Evolutionary conservation across 1,139 yeast species (phyloP).

Genomic region (Blastobotrys illinoisensis): DNA sequence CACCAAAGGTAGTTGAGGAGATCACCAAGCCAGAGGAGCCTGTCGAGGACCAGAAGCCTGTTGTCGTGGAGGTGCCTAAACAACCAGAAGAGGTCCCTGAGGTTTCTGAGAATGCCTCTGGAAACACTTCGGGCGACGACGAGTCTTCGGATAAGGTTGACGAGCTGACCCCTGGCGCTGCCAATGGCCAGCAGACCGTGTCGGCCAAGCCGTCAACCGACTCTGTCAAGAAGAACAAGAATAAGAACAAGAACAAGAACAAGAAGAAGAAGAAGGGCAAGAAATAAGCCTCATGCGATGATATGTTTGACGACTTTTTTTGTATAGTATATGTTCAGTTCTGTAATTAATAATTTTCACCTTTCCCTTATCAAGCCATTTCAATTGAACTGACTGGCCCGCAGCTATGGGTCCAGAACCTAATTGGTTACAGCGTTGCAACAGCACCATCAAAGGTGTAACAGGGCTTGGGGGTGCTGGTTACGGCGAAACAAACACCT

Average conservation of each 20-base stretch:
- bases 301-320: neutral
- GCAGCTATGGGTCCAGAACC: no score
- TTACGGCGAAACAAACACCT: no score
- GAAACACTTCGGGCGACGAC: neutral
- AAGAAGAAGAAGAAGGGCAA: slow-evolving; percentile 22
- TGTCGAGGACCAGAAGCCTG: slow-evolving; percentile 2
- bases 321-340: neutral
- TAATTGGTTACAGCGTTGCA: no score
- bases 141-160: neutral
- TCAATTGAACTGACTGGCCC: no score
- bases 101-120: neutral
- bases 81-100: slow-evolving; percentile 1
- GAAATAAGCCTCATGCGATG: slow-evolving; percentile 10
- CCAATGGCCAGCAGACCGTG: slow-evolving; percentile 6
- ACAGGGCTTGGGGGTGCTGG: no score
- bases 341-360: slow-evolving; percentile 4
- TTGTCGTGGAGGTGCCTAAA: neutral
- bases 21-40: slow-evolving; percentile 6
- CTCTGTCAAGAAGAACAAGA: slow-evolving; percentile 9
- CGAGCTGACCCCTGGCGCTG: slow-evolving; percentile 1
- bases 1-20: slow-evolving; percentile 5
- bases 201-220: slow-evolving; percentile 12
- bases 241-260: slow-evolving; percentile 17
- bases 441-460: no score
- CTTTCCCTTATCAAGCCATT: no score